A percentile compares a stretch with the other conserved stretches of the same genome.
Conservation (phyloP, 345 rosid genomes). For the Eucalyptus sideroxylon region DNA sequence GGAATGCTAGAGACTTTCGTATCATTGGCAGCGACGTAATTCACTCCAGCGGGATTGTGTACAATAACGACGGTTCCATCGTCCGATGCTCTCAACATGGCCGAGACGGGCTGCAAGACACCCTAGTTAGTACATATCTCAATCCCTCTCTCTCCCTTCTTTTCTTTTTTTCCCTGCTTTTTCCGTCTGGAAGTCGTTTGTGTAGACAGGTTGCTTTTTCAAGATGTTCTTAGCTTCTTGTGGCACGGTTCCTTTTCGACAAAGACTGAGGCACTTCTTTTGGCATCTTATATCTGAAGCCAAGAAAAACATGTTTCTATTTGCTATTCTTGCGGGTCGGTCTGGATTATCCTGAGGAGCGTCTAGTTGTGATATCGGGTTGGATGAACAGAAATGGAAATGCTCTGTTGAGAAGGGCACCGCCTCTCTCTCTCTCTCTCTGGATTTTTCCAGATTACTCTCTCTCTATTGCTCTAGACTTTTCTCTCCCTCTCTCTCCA, state of each 20-base stretch:
- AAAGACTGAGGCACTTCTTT: neutral
- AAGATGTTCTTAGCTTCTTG: neutral
- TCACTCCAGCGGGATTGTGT: neutral
- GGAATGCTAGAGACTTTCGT: neutral
- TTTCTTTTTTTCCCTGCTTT: too few relatives aligned
- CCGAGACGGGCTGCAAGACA: neutral
- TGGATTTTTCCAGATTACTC: too few relatives aligned
- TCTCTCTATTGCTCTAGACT: too few relatives aligned
- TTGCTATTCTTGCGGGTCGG: neutral
- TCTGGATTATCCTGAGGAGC: neutral
- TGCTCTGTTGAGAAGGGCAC: too few relatives aligned
- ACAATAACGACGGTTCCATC: neutral
- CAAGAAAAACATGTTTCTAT: neutral
- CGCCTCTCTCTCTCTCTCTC: too few relatives aligned
- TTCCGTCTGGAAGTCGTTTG: neutral
- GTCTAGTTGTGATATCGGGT: neutral
- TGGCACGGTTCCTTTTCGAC: neutral
- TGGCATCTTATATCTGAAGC: neutral
- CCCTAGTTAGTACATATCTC: neutral
- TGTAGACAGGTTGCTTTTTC: neutral
- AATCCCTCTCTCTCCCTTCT: neutral
- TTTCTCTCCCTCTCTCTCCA: too few relatives aligned
- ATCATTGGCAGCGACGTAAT: fast-evolving
- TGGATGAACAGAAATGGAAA: neutral
- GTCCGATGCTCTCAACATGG: neutral